Conservation (phyloP, 2,329 filamentous ascomycete species). For the Hawksworthiomyces lignivorus region DNA sequence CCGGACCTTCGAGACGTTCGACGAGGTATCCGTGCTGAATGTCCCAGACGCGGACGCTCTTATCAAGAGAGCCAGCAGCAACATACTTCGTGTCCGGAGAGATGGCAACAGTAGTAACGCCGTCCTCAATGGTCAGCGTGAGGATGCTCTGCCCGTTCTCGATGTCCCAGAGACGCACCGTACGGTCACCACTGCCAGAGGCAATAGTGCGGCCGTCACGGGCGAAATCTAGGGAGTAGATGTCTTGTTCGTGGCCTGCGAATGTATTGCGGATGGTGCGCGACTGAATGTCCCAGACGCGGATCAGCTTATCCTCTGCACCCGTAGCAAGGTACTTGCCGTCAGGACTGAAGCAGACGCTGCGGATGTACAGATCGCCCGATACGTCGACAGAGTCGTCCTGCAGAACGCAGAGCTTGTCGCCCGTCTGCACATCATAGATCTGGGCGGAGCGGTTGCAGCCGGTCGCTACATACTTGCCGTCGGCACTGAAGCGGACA, state of each 20-base stretch:
- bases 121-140: constrained; percentile 88
- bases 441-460: constrained; percentile 99
- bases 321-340: constrained; percentile 90
- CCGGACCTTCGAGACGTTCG: constrained; percentile 84
- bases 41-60: constrained; percentile 97
- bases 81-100: constrained; percentile 92
- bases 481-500: constrained; percentile 91
- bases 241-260: constrained; percentile 95
- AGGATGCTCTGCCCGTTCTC: constrained; percentile 74
- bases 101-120: constrained; percentile 94
- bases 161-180: constrained; percentile 93
- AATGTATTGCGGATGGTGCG: constrained; percentile 87
- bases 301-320: constrained; percentile 94
- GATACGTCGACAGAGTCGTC: constrained; percentile 81
- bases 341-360: constrained; percentile 97
- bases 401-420: constrained; percentile 82
- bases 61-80: constrained; percentile 89
- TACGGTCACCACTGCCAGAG: constrained; percentile 89
- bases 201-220: constrained; percentile 90
- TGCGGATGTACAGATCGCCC: constrained; percentile 92
- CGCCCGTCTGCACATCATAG: constrained; percentile 81
- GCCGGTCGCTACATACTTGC: constrained; percentile 90
- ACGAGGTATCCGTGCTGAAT: constrained; percentile 77
- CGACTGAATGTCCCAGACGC: constrained; percentile 88
- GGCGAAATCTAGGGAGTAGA: constrained; percentile 93